Conservation (phyloP, 179 eudicot species). For the Nepenthes alata region DNA sequence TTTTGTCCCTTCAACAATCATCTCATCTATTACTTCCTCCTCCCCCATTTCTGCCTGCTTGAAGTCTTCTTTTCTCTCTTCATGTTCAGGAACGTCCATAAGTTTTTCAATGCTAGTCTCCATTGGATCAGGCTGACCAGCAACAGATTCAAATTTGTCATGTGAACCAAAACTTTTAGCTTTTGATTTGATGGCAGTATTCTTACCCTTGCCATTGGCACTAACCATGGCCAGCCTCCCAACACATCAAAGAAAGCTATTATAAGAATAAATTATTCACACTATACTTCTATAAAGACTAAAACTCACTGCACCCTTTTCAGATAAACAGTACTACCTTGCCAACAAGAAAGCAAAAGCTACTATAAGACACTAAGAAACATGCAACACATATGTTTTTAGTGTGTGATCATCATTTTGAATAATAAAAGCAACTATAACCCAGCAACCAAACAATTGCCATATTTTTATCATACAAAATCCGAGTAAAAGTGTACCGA, state of each 20-base stretch:
- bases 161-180: not conserved
- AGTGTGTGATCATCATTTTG: too few species aligned
- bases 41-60: slow-evolving; percentile 1
- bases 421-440: too few species aligned
- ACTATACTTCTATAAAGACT: not conserved
- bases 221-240: slow-evolving; percentile 19
- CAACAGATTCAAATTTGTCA: not conserved
- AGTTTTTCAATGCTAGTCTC: slow-evolving; percentile 7
- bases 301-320: too few species aligned
- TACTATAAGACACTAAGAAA: too few species aligned
- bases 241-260: too few species aligned
- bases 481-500: too few species aligned
- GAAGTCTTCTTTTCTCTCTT: slow-evolving; percentile 8
- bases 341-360: not conserved
- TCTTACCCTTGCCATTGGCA: slow-evolving; percentile 18
- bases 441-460: too few species aligned
- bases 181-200: slow-evolving; percentile 12
- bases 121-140: not conserved
- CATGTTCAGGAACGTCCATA: slow-evolving; percentile 11
- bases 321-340: not conserved
- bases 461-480: too few species aligned
- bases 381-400: too few species aligned
- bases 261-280: too few species aligned
- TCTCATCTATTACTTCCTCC: not conserved
- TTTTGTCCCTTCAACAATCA: slow-evolving; percentile 2